Evolutionary conservation across 495 filamentous ascomycete species (phyloP).

Genomic region (Daldinia concentrica): DNA sequence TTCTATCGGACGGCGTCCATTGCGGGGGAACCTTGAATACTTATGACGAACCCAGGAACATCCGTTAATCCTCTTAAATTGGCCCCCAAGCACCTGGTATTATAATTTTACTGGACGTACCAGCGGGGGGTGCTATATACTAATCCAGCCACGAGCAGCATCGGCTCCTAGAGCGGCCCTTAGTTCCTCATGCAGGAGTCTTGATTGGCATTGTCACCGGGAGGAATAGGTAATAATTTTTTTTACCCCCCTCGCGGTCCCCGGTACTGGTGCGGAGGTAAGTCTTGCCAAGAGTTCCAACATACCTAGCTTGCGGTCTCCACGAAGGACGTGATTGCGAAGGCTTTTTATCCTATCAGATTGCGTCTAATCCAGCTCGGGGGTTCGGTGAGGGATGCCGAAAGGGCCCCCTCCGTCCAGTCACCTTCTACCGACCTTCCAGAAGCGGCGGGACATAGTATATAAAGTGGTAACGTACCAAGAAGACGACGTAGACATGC

Average conservation of each 20-base stretch:
- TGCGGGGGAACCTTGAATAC: conserved; percentile 35
- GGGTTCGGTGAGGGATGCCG: conserved; percentile 50
- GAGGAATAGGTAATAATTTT: conserved; percentile 30
- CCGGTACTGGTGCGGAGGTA: conserved; percentile 38
- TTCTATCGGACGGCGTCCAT: conserved; percentile 35
- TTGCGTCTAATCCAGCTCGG: conserved; percentile 42
- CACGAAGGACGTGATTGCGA: conserved; percentile 41
- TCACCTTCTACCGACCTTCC: conserved; percentile 50
- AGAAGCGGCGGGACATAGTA: conserved; percentile 44
- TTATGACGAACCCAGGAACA: conserved; percentile 34
- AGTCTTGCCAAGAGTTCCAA: conserved; percentile 36
- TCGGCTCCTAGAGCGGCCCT: conserved; percentile 34
- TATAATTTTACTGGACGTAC: conserved; percentile 24
- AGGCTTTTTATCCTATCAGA: conserved; percentile 37
- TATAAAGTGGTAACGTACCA: conserved; percentile 39
- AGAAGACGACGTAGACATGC: conserved; percentile 37
- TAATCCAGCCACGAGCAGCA: conserved; percentile 19
- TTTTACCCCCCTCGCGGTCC: conserved; percentile 31
- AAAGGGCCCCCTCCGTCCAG: conserved; percentile 40
- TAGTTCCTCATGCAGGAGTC: conserved; percentile 24
- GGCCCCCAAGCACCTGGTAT: conserved; percentile 37
- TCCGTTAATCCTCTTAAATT: conserved; percentile 36
- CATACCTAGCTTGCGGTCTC: conserved; percentile 36
- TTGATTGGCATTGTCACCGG: conserved; percentile 40
- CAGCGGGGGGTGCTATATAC: conserved; percentile 12